Base-by-base conservation (phyloP, 1,284 basidiomycete species). In the Rhodotorula glutinis region DNA sequence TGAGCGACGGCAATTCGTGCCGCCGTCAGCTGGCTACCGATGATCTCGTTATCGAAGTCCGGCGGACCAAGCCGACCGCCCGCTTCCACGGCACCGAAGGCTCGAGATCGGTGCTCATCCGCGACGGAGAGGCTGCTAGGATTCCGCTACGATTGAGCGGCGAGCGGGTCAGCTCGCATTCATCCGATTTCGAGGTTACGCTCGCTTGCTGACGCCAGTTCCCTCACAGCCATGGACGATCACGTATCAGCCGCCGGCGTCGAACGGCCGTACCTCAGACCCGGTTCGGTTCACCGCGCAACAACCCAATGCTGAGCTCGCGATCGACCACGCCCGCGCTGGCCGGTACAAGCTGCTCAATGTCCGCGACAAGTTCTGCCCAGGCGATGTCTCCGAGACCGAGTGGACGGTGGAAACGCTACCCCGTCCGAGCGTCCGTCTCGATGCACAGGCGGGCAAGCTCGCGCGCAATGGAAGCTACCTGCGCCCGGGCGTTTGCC, bases 21-120 rank as follows among this genome's bases (percentile, higher is more conserved):
- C 89, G 89, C 75, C 85, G 90, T 51, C 79, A 86, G 25, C 80
- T 98, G 30, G 86, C 88, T 0, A 87, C 89, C 25, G 40, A 25
- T 21, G 90, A 91, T 21, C 80, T 96, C 58, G 84, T 87, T n/a
- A 88, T 96, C 61, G 91, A 92, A 73, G 91, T 98, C n/a, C 86
- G 89, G 73, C 83, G 91, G 63, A 83, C 88, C 21, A 88, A 89
- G 86, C 92, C 95, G 4, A 94, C 89, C 2, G 92, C 84, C 27
- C 87, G 87, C 75, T 96, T 98, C 80, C 90, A 90, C 75, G 85
- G 87, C 49, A 83, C 74, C 14, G 75, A 83, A 69, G 80, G 81
- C 43, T 81, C 84, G 67, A 84, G 86, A 13, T 51, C 56, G 25
- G 58, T 68, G 8, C 54, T 65, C 7, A 84, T 93, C 51, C 83